Conservation (phyloP, 2,329 filamentous ascomycete species). For the Magnaporthales sp. region DNA sequence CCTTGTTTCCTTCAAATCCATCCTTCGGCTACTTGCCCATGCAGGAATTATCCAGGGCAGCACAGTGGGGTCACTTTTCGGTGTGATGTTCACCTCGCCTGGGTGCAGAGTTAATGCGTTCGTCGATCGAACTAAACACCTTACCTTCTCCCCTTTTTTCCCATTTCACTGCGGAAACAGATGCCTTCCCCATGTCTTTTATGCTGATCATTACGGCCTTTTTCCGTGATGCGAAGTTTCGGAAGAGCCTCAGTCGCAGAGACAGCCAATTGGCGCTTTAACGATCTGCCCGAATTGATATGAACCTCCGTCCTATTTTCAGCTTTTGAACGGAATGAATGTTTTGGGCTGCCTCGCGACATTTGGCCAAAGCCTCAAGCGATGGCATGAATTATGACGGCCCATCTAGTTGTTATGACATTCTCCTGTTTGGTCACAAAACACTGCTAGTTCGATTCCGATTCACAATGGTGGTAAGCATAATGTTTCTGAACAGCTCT, state of each 20-base stretch:
- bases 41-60: not conserved
- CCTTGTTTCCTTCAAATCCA: not conserved
- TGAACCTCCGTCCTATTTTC: not conserved
- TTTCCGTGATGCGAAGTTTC: not conserved
- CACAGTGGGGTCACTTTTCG: not conserved
- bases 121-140: not conserved
- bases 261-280: not conserved
- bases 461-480: not conserved
- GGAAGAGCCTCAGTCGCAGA: not conserved
- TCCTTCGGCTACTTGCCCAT: not conserved
- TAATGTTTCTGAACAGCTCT: not conserved
- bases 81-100: not conserved
- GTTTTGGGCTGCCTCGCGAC: too few relatives aligned
- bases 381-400: not conserved
- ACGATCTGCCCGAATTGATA: not conserved
- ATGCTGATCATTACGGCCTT: not conserved
- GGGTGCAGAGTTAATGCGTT: not conserved
- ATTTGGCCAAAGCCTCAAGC: not conserved
- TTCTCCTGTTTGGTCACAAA: not conserved
- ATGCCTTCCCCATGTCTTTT: not conserved
- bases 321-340: too few relatives aligned
- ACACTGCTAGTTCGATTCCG: not conserved
- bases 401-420: not conserved
- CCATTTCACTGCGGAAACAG: not conserved
- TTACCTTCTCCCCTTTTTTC: not conserved